Evolutionary conservation across 495 filamentous ascomycete genomes (phyloP), one percentile per base, ranked within the genome.

Genomic region (Trichodelitschia bisporula): DNA sequence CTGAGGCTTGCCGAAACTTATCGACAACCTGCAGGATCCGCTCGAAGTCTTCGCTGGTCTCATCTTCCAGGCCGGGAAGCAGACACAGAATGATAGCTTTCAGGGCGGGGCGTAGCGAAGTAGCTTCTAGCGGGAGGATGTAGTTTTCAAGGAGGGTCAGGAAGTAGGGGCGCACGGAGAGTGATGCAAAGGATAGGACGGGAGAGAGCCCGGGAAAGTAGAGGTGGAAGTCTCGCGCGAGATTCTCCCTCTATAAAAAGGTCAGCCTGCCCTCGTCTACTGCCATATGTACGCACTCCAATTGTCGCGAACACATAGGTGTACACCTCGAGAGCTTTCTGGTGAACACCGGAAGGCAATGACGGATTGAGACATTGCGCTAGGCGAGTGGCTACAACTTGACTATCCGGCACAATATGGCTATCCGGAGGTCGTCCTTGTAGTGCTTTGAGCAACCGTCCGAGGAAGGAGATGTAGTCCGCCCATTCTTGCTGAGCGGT

Each of bases 391-490:
- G 86, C 74, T 40, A 95, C 77, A 26, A 70, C 57, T 1, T 64
- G 56, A 52, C 82, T 92, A 36, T 83, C 73, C 11, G 86, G 86
- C 33, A 99, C 72, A 30, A 69, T 48, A 2, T 64, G 54, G 34
- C 67, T 56, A 30, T 69, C 69, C 24, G 71, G 56, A 8, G 78
- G 80, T 38, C 82, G 74, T 16, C 72, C 62, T 64, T 97, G 86
- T 19, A 97, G 58, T 15, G 86, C 80, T 68, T 93, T 97, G 31
- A 93, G 55, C 15, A 97, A 57, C 19, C 86, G 71, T 42, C 72
- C 80, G 19, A 99, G 59, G 47, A 95, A 95, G 6, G 84, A 90
- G 45, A 99, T 95, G 45, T 99, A 99, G 48, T 99, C 86, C 19
- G 89, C 84, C 86, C 86, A 99, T 66, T 95, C 86, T 51, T 93